Conservation (phyloP, 2,329 filamentous ascomycete species). For the Mariannaea sp. region DNA sequence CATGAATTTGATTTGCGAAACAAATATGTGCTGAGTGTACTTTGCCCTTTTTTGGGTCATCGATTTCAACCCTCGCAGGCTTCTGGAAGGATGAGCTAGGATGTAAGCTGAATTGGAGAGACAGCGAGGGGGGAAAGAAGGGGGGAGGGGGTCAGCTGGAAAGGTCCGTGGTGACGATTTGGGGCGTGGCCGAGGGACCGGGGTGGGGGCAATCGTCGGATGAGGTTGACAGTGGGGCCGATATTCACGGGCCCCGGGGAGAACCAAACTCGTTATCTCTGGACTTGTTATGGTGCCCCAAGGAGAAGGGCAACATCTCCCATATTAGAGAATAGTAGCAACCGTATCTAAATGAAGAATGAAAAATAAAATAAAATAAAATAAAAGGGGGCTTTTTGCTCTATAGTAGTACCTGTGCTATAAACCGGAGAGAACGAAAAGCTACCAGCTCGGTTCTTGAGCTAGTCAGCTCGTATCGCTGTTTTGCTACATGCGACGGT, state of each 20-base stretch:
- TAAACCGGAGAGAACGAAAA: too few species aligned
- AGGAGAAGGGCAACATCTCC: background rate
- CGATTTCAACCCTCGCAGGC: background rate
- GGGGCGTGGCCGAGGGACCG: background rate
- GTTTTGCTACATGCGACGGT: too few species aligned
- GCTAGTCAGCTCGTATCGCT: too few species aligned
- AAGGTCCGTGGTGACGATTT: background rate
- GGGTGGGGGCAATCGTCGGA: slow-evolving; percentile 2
- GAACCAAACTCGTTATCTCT: background rate
- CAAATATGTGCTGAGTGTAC: background rate
- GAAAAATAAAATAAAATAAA: too few species aligned
- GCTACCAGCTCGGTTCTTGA: too few species aligned
- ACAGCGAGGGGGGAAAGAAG: too few species aligned
- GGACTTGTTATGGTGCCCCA: background rate
- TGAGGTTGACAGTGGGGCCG: slow-evolving; percentile 11
- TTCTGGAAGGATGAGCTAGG: background rate
- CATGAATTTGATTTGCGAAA: background rate
- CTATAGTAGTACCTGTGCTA: too few species aligned
- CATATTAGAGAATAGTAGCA: background rate
- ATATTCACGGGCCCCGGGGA: background rate
- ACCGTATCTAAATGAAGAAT: too few species aligned
- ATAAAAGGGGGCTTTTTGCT: too few species aligned
- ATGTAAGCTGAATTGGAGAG: background rate
- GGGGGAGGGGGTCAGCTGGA: background rate
- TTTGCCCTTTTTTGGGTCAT: background rate